These are phyloP conservation scores for Tribonema minus DNA, from an alignment of 108 stramenopile species.

Conservation along the genomic window DNA sequence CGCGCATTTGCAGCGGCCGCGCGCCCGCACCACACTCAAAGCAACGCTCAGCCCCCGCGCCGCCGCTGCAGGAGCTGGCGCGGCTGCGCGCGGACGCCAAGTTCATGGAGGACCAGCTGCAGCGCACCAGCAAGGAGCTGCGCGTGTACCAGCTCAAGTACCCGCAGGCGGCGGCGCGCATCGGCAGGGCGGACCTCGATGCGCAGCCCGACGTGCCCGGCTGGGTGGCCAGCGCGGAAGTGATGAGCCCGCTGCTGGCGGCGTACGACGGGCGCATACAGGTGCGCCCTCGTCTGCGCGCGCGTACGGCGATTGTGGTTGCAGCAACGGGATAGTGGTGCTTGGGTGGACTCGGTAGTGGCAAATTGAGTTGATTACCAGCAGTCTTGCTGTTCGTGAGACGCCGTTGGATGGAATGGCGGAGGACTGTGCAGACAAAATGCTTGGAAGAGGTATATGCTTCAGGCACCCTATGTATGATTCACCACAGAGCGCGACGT, in stretches of 20 bases:
- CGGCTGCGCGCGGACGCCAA: constrained; percentile 21
- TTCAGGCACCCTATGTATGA: no score
- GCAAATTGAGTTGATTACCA: not conserved
- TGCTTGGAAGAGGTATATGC: no score
- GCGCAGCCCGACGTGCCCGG: constrained; percentile 20
- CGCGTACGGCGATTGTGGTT: not conserved
- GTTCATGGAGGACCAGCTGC: constrained; percentile 50
- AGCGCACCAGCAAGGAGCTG: constrained; percentile 30
- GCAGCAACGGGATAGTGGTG: no score
- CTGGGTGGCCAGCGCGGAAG: constrained; percentile 41
- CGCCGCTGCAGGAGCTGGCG: constrained; percentile 33
- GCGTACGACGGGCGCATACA: constrained; percentile 45
- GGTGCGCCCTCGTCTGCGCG: constrained; percentile 26
- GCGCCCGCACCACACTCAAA: no score
- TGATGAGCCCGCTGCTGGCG: constrained; percentile 39
- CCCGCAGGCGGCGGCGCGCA: not conserved
- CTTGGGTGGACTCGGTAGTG: no score
- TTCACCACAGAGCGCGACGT: no score
- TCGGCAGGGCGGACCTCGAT: not conserved
- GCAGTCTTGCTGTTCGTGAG: not conserved
- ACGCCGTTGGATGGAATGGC: not conserved
- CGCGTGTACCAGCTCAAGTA: constrained; percentile 34
- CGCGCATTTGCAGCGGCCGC: no score
- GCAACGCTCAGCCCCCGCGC: no score
- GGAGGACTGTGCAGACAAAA: not conserved